Conservation (phyloP, 805 yeast genomes). For the Ogataea sp. region DNA sequence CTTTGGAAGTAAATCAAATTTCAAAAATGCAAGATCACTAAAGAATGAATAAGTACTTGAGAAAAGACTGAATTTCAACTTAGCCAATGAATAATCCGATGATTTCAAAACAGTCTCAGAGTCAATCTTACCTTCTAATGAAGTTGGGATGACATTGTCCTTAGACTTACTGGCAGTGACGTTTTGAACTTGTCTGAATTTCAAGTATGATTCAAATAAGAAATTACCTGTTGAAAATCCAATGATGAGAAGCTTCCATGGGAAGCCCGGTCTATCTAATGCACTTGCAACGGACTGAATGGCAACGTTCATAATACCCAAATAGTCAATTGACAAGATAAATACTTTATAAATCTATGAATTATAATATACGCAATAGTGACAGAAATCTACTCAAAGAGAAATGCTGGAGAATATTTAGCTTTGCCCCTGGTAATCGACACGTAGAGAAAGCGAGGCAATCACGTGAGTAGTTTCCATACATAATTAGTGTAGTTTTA, state of each 20-base stretch:
- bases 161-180: slow-evolving; percentile 35
- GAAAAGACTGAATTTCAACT: slow-evolving; percentile 59
- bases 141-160: slow-evolving; percentile 42
- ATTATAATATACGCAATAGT: too few relatives aligned
- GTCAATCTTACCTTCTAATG: slow-evolving; percentile 61
- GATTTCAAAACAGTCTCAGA: slow-evolving; percentile 69
- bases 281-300: slow-evolving; percentile 34
- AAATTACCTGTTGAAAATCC: slow-evolving; percentile 73
- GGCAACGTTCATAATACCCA: not conserved
- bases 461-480: too few relatives aligned
- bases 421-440: not conserved
- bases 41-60: slow-evolving; percentile 41
- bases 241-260: slow-evolving; percentile 74
- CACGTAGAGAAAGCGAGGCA: not conserved
- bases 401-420: too few relatives aligned
- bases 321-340: too few relatives aligned
- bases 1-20: slow-evolving; percentile 56
- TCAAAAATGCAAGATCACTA: slow-evolving; percentile 50
- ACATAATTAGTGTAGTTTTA: too few relatives aligned
- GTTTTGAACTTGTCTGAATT: slow-evolving; percentile 69
- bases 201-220: slow-evolving; percentile 64
- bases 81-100: slow-evolving; percentile 72
- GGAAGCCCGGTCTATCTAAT: slow-evolving; percentile 58
- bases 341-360: too few relatives aligned
- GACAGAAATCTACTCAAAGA: too few relatives aligned